Evolutionary conservation across 345 rosid species (phyloP), one percentile per base, ranked within the genome.

Genomic region (Pistacia atlantica): DNA sequence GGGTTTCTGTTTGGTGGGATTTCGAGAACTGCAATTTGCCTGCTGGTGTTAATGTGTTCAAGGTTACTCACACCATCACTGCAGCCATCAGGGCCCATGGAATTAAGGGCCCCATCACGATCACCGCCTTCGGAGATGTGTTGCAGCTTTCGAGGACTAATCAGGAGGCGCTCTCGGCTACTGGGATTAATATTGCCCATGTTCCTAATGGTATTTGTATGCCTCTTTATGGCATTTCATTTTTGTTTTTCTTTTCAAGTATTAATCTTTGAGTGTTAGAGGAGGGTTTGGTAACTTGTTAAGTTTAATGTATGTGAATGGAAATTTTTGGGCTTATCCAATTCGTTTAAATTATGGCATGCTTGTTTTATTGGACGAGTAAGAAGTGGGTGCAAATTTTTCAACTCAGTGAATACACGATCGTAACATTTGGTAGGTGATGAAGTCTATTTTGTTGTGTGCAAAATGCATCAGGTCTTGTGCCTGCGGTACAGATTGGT

Each of bases 1-100:
- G 85, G 86, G 93, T 95, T 38, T 84, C 85, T 4, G 99, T 96
- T 11, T 93, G 99, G 98, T 96, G 97, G 97, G 97, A 93, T 82
- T 92, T 96, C 78, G 99, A 93, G 93, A 96, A 92, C 74, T 95
- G 98, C 75, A 10, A 69, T 77, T 25, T 87, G 37, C 97, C 97
- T 33, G 77, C 77, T 1, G 95, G 91, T n/a, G 87, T 73, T 14
- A 93, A 93, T 69, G 95, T 84, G 4, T 87, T 81, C 78, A 91
- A 77, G 79, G 86, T 93, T 33, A 77, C 91, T 25, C 87, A 78
- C 18, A 11, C 64, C 64, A 91, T 96, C 77, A 83, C 94, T 1
- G 77, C 89, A 6, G 97, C 98, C 13, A 61, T 93, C 11, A 85
- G 97, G 87, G 71, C 74, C 46, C 84, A 72, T 65, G 97, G 94